These are phyloP conservation scores for Colletotrichum filicis DNA, from an alignment of 2,329 filamentous ascomycete species.

Conservation along the genomic window DNA sequence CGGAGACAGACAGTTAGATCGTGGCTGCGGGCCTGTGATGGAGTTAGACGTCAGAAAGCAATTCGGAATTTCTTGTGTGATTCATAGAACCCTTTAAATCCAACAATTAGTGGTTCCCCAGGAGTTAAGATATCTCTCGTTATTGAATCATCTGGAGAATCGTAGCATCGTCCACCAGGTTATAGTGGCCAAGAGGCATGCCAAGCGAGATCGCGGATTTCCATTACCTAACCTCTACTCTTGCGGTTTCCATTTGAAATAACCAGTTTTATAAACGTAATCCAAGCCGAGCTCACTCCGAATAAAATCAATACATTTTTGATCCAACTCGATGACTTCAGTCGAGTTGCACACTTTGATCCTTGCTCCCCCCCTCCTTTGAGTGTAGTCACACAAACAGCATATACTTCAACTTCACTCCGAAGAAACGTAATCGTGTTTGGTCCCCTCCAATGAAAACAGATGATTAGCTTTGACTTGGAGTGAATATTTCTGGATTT, in stretches of 20 bases:
- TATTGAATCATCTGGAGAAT: background rate
- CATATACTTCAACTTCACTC: background rate
- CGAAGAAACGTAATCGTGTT: background rate
- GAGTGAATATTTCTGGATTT: background rate
- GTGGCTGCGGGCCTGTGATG: too few relatives aligned
- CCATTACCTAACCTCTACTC: conserved; percentile 21
- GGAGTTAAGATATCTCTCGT: background rate
- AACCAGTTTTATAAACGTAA: conserved; percentile 21
- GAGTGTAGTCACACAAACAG: background rate
- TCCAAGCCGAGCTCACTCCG: background rate
- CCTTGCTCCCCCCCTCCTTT: background rate
- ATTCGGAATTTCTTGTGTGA: background rate
- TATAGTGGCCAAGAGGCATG: conserved; percentile 20
- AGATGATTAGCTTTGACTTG: background rate
- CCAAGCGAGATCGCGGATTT: conserved; percentile 17
- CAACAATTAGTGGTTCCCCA: background rate
- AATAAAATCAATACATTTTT: background rate
- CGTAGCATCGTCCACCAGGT: background rate
- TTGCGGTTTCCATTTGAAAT: conserved; percentile 24
- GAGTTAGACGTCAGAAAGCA: background rate
- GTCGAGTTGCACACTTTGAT: background rate
- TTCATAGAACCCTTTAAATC: background rate
- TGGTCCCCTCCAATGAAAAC: background rate
- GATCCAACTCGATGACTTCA: background rate
- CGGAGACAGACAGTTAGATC: too few relatives aligned